A percentile compares a stretch with the other conserved stretches of the same genome.
Evolutionary conservation across 2,329 filamentous ascomycete genomes (phyloP).

Genomic region (Tolypocladium tundrense): DNA sequence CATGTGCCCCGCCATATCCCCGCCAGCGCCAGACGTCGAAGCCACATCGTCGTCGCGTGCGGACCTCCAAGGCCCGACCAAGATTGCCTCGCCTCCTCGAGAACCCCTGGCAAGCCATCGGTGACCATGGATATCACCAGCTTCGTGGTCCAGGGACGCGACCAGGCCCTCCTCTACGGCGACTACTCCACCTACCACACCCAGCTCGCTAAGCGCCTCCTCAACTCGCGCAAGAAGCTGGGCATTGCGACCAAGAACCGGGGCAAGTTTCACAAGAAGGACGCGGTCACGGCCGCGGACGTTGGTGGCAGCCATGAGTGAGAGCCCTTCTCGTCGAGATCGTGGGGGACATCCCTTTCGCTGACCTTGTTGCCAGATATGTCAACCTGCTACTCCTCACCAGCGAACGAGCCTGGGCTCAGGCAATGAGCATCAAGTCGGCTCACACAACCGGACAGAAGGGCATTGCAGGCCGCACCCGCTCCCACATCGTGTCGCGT

Average conservation of each 20-base stretch:
- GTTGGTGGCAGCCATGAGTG: slow-evolving; percentile 70
- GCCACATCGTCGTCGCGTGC: background rate
- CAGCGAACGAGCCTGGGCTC: slow-evolving; percentile 86
- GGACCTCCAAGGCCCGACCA: background rate
- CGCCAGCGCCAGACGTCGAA: background rate
- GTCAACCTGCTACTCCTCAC: slow-evolving; percentile 71
- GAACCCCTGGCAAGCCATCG: background rate
- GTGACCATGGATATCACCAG: slow-evolving; percentile 76
- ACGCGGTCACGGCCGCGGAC: slow-evolving; percentile 61
- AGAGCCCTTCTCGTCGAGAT: slow-evolving; percentile 12
- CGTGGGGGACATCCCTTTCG: background rate
- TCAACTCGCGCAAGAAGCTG: slow-evolving; percentile 75
- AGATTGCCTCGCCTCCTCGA: background rate
- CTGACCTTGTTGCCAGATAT: slow-evolving; percentile 42
- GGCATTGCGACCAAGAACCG: slow-evolving; percentile 75
- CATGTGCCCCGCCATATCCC: background rate
- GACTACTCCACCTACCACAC: slow-evolving; percentile 80
- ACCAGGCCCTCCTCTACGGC: slow-evolving; percentile 76
- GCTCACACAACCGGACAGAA: slow-evolving; percentile 69
- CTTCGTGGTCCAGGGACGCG: slow-evolving; percentile 68
- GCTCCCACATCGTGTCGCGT: slow-evolving; percentile 81
- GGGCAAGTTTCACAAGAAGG: slow-evolving; percentile 70
- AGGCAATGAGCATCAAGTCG: slow-evolving; percentile 91
- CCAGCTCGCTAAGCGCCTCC: slow-evolving; percentile 70
- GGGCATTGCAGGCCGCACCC: slow-evolving; percentile 66